Conservation (phyloP, 2,329 filamentous ascomycete genomes). For the Sarocladium oryzae region DNA sequence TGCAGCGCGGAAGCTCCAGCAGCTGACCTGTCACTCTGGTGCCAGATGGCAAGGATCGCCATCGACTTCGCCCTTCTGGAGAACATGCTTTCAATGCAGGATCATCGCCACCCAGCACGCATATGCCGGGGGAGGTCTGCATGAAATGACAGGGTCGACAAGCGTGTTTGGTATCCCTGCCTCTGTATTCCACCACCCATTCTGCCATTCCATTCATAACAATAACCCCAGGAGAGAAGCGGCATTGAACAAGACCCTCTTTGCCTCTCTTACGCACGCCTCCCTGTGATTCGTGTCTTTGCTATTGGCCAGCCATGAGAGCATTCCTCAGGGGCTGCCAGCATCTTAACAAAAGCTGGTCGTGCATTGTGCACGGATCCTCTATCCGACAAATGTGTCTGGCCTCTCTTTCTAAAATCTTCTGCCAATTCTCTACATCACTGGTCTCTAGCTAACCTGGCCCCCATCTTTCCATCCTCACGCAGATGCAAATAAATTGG, state of each 20-base stretch:
- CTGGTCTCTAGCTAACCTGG: neutral
- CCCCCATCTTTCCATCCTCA: too few species aligned
- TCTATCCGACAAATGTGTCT: too few species aligned
- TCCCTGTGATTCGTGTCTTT: neutral
- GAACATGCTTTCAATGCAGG: neutral
- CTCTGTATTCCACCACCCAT: neutral
- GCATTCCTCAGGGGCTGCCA: neutral
- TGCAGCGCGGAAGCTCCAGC: too few species aligned
- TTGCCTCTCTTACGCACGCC: neutral
- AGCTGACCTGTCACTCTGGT: too few species aligned
- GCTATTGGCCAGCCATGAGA: neutral
- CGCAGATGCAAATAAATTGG: too few species aligned
- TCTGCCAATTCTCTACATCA: neutral
- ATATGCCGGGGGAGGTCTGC: too few species aligned
- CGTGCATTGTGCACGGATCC: too few species aligned
- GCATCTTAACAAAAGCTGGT: too few species aligned
- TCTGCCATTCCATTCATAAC: neutral
- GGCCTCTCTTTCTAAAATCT: neutral
- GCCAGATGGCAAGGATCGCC: too few species aligned
- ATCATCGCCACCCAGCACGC: too few species aligned
- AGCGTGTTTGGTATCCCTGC: conserved; percentile 10
- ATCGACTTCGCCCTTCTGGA: too few species aligned
- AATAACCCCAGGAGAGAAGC: neutral
- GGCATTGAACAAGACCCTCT: neutral
- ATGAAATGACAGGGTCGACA: conserved; percentile 9